Evolutionary conservation across 139 green algal genomes (phyloP), one percentile per base, ranked within the genome.

Genomic region (Deuterostichococcus epilithicus): DNA sequence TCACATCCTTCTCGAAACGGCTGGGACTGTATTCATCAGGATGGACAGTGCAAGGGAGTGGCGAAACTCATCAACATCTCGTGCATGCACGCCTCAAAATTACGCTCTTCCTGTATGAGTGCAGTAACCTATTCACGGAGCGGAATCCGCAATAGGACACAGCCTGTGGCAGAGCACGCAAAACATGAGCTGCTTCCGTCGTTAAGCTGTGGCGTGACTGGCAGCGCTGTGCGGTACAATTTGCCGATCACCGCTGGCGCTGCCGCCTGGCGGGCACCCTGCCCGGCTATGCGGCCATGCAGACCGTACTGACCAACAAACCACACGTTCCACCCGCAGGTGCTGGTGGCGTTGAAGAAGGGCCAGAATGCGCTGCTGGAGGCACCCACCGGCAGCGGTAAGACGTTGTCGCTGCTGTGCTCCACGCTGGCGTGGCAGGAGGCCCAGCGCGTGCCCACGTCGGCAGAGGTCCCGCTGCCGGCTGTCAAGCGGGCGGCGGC

Each of bases 391-490:
- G 88, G 88, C 47, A 89, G 86, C 36, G 94, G 95, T 25, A 98
- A 98, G 77, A 98, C 95, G 15, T 80, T 98, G 28, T 91, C 87
- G 10, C 79, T 99, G 73, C 91, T 99, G 3, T 97, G 91, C 77
- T 80, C 86, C 1, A 85, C 89, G 0, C 80, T 95, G 47, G 90
- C 90, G 0, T 95, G 90, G 92, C 92, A 94, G 47, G 63, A 69
- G 28, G 23, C 63, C 3, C n/a, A 69, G 28, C n/a, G 63, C 5
- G 63, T 28, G 5, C 2, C 36, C 28, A 36, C 52, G 58, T 6
- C 20, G 26, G 0, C 28, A 0, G 68, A 13, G 69, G n/a, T 67
- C 23, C 42, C 26, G 22, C 45, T 34, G 63, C 65, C 59, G 52
- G 74, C 58, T 2, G 42, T n/a, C 52, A 79, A 73, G 74, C 65